These are phyloP conservation scores for Gloeophyllum trabeum DNA, from an alignment of 768 basidiomycete genomes.

Conservation along the genomic window DNA sequence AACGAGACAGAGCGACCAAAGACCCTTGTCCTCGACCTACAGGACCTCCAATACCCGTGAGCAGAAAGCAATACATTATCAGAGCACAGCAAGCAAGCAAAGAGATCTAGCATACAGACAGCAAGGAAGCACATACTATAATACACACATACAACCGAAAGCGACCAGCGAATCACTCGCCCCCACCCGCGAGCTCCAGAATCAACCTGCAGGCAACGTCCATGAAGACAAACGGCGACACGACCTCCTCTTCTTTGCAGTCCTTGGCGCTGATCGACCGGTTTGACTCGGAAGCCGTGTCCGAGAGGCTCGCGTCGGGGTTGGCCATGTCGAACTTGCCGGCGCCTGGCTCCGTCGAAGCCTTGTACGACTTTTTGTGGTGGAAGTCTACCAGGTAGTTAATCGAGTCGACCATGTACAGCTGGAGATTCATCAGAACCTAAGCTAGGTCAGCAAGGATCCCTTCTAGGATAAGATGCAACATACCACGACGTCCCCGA, in stretches of 20 bases:
- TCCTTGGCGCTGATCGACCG: conserved; percentile 42
- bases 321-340: conserved; percentile 60
- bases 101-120: too few relatives aligned
- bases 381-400: conserved; percentile 99
- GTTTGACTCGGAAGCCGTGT: conserved; percentile 44
- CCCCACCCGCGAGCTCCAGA: conserved; percentile 79
- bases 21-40: too few relatives aligned
- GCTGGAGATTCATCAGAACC: conserved; percentile 95
- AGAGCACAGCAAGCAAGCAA: too few relatives aligned
- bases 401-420: conserved; percentile 91
- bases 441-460: conserved; percentile 17
- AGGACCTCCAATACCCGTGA: too few relatives aligned
- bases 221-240: conserved; percentile 91
- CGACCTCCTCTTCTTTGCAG: conserved; percentile 47
- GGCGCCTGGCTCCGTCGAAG: conserved; percentile 53
- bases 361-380: conserved; percentile 89
- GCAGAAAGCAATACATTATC: too few relatives aligned
- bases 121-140: too few relatives aligned
- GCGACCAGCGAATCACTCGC: conserved; percentile 20
- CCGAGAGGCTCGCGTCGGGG: conserved; percentile 33
- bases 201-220: conserved; percentile 92
- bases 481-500: conserved; percentile 86
- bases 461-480: conserved; percentile 1
- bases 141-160: too few relatives aligned
- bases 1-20: too few relatives aligned